These are phyloP conservation scores for Orbilia blumenaviensis DNA, from an alignment of 2,329 filamentous ascomycete species.

Conservation along the genomic window DNA sequence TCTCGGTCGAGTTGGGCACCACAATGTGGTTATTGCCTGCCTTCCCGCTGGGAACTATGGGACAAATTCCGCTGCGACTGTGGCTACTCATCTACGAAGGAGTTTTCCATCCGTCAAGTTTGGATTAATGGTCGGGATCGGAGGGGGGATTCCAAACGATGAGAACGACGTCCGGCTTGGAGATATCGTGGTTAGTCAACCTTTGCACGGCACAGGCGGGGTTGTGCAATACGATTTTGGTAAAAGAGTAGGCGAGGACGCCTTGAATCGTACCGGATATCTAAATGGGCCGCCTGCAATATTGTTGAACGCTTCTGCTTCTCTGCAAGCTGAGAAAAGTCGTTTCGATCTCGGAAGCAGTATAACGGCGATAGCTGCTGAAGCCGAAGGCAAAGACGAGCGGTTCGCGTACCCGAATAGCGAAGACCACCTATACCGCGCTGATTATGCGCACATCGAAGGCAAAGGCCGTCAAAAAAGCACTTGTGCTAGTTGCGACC, in stretches of 20 bases:
- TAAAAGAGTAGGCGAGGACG: not conserved
- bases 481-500: not conserved
- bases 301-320: not conserved
- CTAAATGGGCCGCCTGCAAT: conserved; percentile 13
- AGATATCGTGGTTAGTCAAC: conserved; percentile 17
- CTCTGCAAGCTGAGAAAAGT: not conserved
- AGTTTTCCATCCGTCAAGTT: conserved; percentile 1
- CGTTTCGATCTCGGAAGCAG: not conserved
- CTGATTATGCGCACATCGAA: not conserved
- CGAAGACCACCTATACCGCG: not conserved
- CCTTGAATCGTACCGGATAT: not conserved
- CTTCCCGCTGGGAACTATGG: not conserved
- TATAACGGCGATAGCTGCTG: not conserved
- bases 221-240: conserved; percentile 6
- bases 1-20: conserved; percentile 31
- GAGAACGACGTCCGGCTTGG: conserved; percentile 20
- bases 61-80: conserved; percentile 2
- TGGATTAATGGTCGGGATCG: conserved; percentile 21
- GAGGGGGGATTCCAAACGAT: not conserved
- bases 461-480: not conserved
- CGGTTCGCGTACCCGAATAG: not conserved
- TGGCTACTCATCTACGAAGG: not conserved
- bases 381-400: conserved; percentile 1
- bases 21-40: conserved; percentile 54
- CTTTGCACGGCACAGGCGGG: not conserved